These are phyloP conservation scores for Alternaria triticimaculans DNA, from an alignment of 2,329 filamentous ascomycete species.

Conservation along the genomic window DNA sequence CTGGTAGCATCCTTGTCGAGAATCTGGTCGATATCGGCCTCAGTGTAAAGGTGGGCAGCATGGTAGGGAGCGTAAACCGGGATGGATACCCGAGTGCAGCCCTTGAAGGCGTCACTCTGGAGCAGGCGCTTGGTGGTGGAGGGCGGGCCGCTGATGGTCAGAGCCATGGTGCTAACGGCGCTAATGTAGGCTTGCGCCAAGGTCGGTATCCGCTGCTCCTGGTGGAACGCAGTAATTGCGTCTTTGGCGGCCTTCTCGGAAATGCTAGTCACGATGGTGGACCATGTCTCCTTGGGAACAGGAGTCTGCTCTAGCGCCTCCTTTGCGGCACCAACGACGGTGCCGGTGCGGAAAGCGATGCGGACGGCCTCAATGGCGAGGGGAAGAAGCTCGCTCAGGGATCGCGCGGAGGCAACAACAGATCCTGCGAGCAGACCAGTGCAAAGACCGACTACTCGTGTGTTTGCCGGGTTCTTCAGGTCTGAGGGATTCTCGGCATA, in stretches of 20 bases:
- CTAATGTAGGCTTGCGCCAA: constrained; percentile 64
- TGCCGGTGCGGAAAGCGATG: constrained; percentile 70
- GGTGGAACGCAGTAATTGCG: constrained; percentile 65
- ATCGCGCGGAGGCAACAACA: constrained; percentile 68
- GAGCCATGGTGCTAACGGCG: constrained; percentile 64
- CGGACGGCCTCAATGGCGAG: constrained; percentile 69
- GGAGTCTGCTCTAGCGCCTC: constrained; percentile 59
- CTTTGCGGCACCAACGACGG: constrained; percentile 52
- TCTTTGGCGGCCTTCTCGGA: constrained; percentile 60
- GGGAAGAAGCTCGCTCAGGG: constrained; percentile 66
- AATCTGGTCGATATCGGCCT: constrained; percentile 60
- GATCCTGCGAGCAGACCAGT: constrained; percentile 74
- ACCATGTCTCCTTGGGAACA: constrained; percentile 68
- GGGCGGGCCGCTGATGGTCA: constrained; percentile 67
- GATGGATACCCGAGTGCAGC: constrained; percentile 60
- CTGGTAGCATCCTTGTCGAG: constrained; percentile 51
- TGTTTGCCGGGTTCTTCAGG: constrained; percentile 57
- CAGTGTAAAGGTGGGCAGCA: constrained; percentile 61
- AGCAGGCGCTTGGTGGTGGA: constrained; percentile 60
- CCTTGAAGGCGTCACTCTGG: constrained; percentile 56
- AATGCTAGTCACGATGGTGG: constrained; percentile 67
- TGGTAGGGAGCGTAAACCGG: constrained; percentile 67
- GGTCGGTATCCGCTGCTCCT: constrained; percentile 58
- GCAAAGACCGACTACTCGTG: constrained; percentile 68
- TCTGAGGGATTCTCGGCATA: constrained; percentile 62